Evolutionary conservation across 805 yeast genomes (phyloP), one percentile per base, ranked within the genome.

Genomic region (Sungouiozyma ichnusensis): DNA sequence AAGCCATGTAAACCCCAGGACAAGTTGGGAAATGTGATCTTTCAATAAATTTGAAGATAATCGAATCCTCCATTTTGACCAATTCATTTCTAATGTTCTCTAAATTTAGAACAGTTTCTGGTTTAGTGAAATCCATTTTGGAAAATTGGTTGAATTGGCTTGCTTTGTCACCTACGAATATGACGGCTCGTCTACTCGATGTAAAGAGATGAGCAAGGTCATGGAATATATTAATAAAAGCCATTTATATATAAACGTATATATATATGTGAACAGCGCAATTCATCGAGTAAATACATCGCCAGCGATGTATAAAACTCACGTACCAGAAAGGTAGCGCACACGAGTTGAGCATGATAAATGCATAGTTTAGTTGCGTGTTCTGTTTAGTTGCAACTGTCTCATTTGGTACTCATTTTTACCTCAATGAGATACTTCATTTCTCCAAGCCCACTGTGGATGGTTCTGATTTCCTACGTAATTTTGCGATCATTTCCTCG

Each of bases 41-140:
- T 62, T 92, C 98, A 46, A 92, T 88, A 51, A 92, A 74, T 44
- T 81, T 84, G 69, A 88, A 92, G 47, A 92, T 82, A 52, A 92
- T 87, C 5, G 97, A 84, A 63, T 92, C 97, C 58, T 92, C 98
- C 96, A 92, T 86, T 42, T 95, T 76, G 33, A 88, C 80, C 37
- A 92, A 69, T 15, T 85, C 82, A 46, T 75, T 79, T 48, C 98
- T 77, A 54, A 92, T 92, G 64, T 92, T 87, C 52, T 68, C 69
- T 44, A 92, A 68, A 54, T 86, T 76, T 39, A 92, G 71, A 5
- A 85, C 95, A 0, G 94, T 75, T 38, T 81, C 82, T 15, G 95
- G 92, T 50, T 79, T 76, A 60, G 74, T 73, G 62, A 87, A 88
- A 64, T 88, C 94, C 95, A 88, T 86, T 16, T 34, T 45, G 33